These are phyloP conservation scores for Strobilomyces confusus DNA, from an alignment of 768 basidiomycete species.

Conservation along the genomic window DNA sequence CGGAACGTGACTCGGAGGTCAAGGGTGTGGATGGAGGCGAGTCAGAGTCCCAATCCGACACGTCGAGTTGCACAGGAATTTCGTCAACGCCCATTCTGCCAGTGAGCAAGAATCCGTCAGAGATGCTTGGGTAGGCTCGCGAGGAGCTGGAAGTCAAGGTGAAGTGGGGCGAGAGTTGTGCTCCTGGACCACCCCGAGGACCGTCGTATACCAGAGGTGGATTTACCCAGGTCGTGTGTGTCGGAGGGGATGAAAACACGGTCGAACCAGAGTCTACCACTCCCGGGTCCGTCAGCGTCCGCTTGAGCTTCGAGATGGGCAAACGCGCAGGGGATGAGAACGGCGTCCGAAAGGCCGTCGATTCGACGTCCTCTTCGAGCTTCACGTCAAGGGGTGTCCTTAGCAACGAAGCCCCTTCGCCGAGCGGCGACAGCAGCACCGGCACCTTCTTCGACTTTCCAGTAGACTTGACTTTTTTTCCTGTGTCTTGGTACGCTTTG, in stretches of 20 bases:
- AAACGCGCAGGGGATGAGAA: background rate
- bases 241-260: constrained; percentile 24
- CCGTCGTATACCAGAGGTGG: constrained; percentile 15
- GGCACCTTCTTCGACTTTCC: constrained; percentile 4
- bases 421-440: constrained; percentile 15
- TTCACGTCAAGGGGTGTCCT: constrained; percentile 8
- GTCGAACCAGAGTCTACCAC: constrained; percentile 3
- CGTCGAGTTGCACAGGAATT: background rate
- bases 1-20: background rate
- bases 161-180: constrained; percentile 13
- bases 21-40: background rate
- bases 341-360: background rate
- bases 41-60: constrained; percentile 6
- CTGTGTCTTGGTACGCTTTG: constrained; percentile 8
- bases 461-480: background rate
- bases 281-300: constrained; percentile 7
- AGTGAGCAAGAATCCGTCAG: background rate
- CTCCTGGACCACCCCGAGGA: constrained; percentile 4
- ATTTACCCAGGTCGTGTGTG: constrained; percentile 20
- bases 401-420: constrained; percentile 15
- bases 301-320: constrained; percentile 7
- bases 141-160: constrained; percentile 18
- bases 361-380: background rate
- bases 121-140: constrained; percentile 11
- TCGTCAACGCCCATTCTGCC: background rate